Conservation (phyloP, 768 basidiomycete genomes). For the Dioszegia aurantiaca region DNA sequence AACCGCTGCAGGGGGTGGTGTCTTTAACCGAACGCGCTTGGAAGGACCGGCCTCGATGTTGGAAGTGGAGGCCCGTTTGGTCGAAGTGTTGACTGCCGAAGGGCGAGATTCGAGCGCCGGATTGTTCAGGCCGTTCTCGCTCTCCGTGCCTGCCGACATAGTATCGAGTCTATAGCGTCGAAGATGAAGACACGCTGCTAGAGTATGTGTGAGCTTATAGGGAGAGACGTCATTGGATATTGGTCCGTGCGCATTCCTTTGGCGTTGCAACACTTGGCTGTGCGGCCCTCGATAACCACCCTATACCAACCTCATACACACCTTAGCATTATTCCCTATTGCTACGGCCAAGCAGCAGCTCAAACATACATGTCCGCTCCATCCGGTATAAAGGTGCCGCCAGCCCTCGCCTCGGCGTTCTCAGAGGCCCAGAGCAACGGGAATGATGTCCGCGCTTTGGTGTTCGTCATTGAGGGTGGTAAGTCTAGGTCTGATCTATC, state of each 20-base stretch:
- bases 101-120: not conserved
- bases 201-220: too few species aligned
- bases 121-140: too few species aligned
- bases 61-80: conserved; percentile 10
- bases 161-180: too few species aligned
- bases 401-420: conserved; percentile 39
- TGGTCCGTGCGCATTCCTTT: too few species aligned
- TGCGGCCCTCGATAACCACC: conserved; percentile 12
- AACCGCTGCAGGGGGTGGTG: conserved; percentile 18
- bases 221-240: too few species aligned
- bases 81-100: too few species aligned
- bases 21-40: conserved; percentile 9
- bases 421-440: conserved; percentile 24
- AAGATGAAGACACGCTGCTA: too few species aligned
- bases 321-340: not conserved
- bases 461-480: conserved; percentile 49
- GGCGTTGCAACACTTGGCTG: too few species aligned
- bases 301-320: not conserved
- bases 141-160: too few species aligned
- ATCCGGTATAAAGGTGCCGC: conserved; percentile 50
- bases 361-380: conserved; percentile 47
- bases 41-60: not conserved
- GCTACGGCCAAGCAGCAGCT: not conserved
- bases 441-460: conserved; percentile 42
- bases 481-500: conserved; percentile 14